A percentile compares a stretch with the other conserved stretches of the same genome.
Evolutionary conservation across 163 green algal species (phyloP).

Genomic region (Scenedesmus sp.): DNA sequence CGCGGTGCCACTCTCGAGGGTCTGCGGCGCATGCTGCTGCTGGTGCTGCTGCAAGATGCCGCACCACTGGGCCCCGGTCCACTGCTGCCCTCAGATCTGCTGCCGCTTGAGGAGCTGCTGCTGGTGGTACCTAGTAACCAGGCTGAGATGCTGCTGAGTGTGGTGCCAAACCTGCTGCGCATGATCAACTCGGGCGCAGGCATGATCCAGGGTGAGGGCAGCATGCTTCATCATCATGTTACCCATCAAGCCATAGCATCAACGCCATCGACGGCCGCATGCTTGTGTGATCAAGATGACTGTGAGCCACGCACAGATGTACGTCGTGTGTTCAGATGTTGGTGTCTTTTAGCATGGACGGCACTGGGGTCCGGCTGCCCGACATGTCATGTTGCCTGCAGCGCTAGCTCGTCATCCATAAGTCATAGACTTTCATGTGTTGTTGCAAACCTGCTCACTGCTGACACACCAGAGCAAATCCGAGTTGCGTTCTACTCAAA

Average conservation of each 20-base stretch:
- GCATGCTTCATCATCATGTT: background rate
- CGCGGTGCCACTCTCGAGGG: conserved; percentile 51
- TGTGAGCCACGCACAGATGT: no score
- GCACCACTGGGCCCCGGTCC: background rate
- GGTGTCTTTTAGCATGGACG: no score
- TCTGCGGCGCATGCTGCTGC: conserved; percentile 58
- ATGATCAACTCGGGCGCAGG: conserved; percentile 56
- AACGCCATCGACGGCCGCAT: background rate
- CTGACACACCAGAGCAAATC: background rate
- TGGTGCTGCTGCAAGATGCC: conserved; percentile 60
- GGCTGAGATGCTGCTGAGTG: conserved; percentile 48
- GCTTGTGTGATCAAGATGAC: no score
- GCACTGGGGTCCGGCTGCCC: no score
- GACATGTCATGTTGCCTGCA: no score
- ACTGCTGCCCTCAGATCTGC: background rate
- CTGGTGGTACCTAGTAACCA: conserved; percentile 22
- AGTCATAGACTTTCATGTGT: no score
- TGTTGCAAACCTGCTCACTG: background rate
- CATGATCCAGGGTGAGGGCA: conserved; percentile 57
- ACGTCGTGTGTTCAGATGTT: no score
- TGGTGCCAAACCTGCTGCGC: conserved; percentile 57
- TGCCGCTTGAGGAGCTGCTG: conserved; percentile 49
- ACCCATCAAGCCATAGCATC: background rate
- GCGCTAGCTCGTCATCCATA: no score
- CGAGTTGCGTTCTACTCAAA: no score